A percentile compares a stretch with the other conserved stretches of the same genome.
Conservation (phyloP, 2,329 filamentous ascomycete species). For the Arthrobotrys pseudoclavata region DNA sequence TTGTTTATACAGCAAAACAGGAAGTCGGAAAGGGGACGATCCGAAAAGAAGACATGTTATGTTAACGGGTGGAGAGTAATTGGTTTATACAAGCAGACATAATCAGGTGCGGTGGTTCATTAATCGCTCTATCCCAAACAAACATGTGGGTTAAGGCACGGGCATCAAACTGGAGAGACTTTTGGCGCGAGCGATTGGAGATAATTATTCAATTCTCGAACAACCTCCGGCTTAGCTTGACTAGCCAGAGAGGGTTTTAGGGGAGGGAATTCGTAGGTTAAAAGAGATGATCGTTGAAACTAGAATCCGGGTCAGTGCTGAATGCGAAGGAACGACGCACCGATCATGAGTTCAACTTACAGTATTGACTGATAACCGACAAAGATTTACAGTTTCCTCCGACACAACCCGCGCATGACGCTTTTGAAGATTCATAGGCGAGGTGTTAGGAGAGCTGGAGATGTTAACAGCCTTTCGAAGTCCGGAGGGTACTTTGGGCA, state of each 20-base stretch:
- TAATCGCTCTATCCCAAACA: neutral
- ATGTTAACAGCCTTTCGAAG: constrained; percentile 44
- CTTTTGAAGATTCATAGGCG: constrained; percentile 13
- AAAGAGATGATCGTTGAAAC: constrained; percentile 22
- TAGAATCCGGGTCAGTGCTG: neutral
- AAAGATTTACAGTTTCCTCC: constrained; percentile 1
- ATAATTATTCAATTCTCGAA: constrained; percentile 26
- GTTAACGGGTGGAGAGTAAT: neutral
- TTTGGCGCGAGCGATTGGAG: constrained; percentile 15
- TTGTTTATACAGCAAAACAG: neutral
- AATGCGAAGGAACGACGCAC: too few species aligned
- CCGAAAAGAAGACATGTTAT: neutral
- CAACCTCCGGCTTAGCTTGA: constrained; percentile 3
- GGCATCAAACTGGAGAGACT: neutral
- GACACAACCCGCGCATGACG: too few species aligned
- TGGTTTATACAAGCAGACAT: neutral
- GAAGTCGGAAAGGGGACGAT: neutral
- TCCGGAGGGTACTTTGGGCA: constrained; percentile 46
- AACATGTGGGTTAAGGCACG: neutral
- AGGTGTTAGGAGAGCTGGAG: constrained; percentile 44
- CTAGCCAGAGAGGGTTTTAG: constrained; percentile 9
- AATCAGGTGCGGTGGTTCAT: neutral
- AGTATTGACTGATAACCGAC: constrained; percentile 30
- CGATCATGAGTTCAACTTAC: constrained; percentile 25
- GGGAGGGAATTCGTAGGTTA: constrained; percentile 43